Evolutionary conservation across 1,284 basidiomycete genomes (phyloP).

Genomic region (Waitea zeae): DNA sequence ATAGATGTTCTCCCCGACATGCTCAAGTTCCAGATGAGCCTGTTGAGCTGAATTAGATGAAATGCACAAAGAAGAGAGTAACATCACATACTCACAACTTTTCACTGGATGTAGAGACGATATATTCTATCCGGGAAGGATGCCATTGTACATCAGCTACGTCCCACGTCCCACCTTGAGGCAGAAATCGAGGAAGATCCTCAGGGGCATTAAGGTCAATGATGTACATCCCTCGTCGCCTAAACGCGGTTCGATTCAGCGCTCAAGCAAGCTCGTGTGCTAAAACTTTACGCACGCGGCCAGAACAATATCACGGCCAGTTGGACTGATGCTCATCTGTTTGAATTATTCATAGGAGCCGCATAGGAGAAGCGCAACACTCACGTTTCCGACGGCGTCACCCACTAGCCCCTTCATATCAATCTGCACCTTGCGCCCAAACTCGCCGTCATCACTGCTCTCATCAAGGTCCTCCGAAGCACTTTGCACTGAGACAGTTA

Average conservation of each 20-base stretch:
- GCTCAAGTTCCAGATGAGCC: constrained; percentile 87
- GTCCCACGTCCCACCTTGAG: constrained; percentile 31
- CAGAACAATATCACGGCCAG: constrained; percentile 62
- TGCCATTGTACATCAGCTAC: constrained; percentile 29
- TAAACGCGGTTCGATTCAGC: constrained; percentile 12
- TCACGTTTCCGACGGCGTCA: constrained; percentile 67
- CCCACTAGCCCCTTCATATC: constrained; percentile 65
- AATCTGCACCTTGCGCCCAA: constrained; percentile 29
- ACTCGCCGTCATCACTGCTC: too few relatives aligned
- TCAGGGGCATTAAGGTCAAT: constrained; percentile 84
- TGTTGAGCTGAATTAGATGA: constrained; percentile 5
- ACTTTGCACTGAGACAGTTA: too few relatives aligned
- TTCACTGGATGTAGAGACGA: constrained; percentile 90
- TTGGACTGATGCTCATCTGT: constrained; percentile 71
- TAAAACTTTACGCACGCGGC: constrained; percentile 40
- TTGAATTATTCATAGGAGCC: not conserved
- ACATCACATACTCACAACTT: constrained; percentile 43
- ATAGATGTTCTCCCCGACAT: constrained; percentile 59
- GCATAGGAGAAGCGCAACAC: constrained; percentile 11
- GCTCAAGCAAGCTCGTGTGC: not conserved
- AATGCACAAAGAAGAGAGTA: not conserved
- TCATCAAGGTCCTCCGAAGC: too few relatives aligned
- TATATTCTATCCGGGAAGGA: constrained; percentile 66
- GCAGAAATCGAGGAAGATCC: constrained; percentile 70
- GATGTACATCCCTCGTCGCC: constrained; percentile 88